Percentiles rank a stretch among this genome's conserved stretches.
Conservation (phyloP, 495 filamentous ascomycete species). For the Penicillium crystallinum region DNA sequence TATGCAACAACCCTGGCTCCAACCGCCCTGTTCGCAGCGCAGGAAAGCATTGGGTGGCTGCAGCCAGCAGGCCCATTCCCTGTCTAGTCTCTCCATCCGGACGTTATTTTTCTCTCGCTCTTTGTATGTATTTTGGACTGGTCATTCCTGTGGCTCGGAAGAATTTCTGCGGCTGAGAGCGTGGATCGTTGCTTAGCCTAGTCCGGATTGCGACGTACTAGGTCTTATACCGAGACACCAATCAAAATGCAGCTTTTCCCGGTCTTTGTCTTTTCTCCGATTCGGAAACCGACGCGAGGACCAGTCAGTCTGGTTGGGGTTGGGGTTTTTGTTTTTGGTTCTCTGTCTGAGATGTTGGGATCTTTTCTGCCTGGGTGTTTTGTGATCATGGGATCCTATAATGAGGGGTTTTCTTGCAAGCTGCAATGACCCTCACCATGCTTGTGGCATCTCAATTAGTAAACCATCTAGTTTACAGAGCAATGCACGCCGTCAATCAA, state of each 20-base stretch:
- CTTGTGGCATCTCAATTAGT: too few species aligned
- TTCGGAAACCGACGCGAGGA: slow-evolving; percentile 14
- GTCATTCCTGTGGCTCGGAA: slow-evolving; percentile 5
- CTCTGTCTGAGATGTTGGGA: not conserved
- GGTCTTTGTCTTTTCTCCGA: slow-evolving; percentile 16
- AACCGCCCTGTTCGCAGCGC: slow-evolving; percentile 1
- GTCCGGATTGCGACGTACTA: slow-evolving; percentile 46
- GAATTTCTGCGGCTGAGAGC: slow-evolving; percentile 9
- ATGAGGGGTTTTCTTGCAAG: not conserved
- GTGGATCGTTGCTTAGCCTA: slow-evolving; percentile 33
- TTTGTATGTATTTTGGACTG: not conserved
- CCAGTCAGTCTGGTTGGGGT: slow-evolving; percentile 7
- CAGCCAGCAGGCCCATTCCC: not conserved
- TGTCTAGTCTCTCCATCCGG: not conserved
- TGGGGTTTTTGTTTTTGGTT: not conserved
- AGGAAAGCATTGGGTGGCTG: not conserved
- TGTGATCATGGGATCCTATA: not conserved
- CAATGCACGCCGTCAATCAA: too few species aligned
- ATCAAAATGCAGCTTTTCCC: slow-evolving; percentile 8
- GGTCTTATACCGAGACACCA: slow-evolving; percentile 37
- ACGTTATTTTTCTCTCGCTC: not conserved
- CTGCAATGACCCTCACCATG: too few species aligned
- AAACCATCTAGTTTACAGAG: too few species aligned
- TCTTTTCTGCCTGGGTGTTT: not conserved
- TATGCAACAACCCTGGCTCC: not conserved